phyloP scores from a whole-genome alignment of 352 stramenopile species.

The Pythium pyrilobum region DNA sequence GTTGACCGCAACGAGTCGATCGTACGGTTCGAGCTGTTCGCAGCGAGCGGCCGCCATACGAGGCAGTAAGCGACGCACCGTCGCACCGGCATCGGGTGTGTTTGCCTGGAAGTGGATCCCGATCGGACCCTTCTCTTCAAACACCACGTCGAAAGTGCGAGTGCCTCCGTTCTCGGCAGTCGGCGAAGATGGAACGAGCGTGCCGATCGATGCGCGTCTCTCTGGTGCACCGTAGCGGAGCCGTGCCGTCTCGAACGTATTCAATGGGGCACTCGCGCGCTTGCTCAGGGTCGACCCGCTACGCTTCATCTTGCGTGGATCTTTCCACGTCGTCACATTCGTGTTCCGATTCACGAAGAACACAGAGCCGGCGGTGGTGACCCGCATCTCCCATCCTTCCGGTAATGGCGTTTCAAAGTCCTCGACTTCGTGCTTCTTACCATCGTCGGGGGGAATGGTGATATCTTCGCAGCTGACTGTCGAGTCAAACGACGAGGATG shows the following conservation, averaged over 20 bases:
- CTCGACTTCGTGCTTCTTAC: constrained; percentile 52
- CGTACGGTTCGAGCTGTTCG: constrained; percentile 45
- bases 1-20: constrained; percentile 77
- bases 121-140: constrained; percentile 64
- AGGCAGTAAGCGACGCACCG: constrained; percentile 47
- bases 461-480: constrained; percentile 30
- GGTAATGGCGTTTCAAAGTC: constrained; percentile 74
- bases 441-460: constrained; percentile 50
- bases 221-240: constrained; percentile 6
- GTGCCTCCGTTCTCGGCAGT: background rate
- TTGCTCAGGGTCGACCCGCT: background rate
- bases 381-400: constrained; percentile 77
- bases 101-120: constrained; percentile 84
- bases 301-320: constrained; percentile 35
- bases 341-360: constrained; percentile 80
- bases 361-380: constrained; percentile 55
- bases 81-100: constrained; percentile 54
- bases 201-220: background rate
- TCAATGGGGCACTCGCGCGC: constrained; percentile 1
- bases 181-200: background rate
- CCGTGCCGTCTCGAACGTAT: background rate
- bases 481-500: constrained; percentile 40
- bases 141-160: constrained; percentile 59
- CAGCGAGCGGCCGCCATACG: constrained; percentile 51
- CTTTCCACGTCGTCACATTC: constrained; percentile 69